phyloP scores from a whole-genome alignment of 2,329 filamentous ascomycete species.

The Talaromyces amestolkiae region DNA sequence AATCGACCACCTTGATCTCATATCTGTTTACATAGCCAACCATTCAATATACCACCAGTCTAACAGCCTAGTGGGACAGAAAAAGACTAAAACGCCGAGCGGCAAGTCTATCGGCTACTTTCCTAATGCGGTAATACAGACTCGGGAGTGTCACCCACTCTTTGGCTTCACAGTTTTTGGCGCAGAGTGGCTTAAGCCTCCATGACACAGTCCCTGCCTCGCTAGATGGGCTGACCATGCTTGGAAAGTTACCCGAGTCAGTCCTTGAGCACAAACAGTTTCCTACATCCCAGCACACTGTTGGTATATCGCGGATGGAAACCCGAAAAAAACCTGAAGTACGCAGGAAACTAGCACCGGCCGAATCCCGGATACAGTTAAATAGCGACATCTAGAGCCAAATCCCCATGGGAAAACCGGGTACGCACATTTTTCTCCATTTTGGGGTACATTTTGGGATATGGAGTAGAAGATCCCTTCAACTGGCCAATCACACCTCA shows the following conservation, averaged over 20 bases:
- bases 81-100: background rate
- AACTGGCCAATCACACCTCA: background rate
- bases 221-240: background rate
- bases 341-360: background rate
- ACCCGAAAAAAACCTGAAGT: background rate
- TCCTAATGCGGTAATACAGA: background rate
- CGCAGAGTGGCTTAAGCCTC: background rate
- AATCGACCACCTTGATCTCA: background rate
- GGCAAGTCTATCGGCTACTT: background rate
- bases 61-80: background rate
- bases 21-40: background rate
- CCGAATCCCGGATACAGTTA: background rate
- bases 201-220: background rate
- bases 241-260: background rate
- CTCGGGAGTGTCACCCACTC: background rate
- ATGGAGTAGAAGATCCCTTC: background rate
- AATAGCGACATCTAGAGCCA: background rate
- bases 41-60: background rate
- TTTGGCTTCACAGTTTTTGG: background rate
- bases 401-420: background rate
- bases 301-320: background rate
- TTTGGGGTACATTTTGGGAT: background rate
- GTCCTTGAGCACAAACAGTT: background rate
- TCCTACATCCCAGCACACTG: background rate
- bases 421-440: background rate